Evolutionary conservation across 176 grass and related monocot species (phyloP), one percentile per base, ranked within the genome.

Genomic region (Ensete ventricosum): DNA sequence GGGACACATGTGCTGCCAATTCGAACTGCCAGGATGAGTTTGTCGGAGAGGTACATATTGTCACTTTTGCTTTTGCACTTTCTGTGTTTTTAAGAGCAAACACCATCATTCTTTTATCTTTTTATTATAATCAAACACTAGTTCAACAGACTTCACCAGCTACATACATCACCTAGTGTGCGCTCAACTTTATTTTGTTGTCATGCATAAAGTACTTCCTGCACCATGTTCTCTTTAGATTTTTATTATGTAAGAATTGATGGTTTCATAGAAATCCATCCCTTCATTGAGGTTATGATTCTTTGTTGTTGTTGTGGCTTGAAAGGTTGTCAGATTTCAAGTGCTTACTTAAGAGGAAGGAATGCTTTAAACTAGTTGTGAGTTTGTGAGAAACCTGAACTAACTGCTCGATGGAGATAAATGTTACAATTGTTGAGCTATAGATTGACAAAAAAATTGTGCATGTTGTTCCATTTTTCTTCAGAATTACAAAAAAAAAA

Each of bases 1-100:
- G 91, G 58, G 95, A 99, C 82, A 71, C 50, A 16, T 75, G 55
- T 50, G 71, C 53, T 74, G 71, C 55, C 60, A 91, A 81, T 84
- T 81, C 81, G 25, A 81, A 84, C 52, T 73, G 69, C 49, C 69
- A 73, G 52, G 53, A 23, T 74, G 68, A 71, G 52, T 71, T 71
- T 20, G 49, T 20, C n/a, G 68, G 16, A 19, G 68, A 71, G 68
- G 68, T 71, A 71, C 29, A 34, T 34, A 12, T 55, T 34, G 19
- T 57, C 9, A 6, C 6, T 74, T 9, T 5, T 43, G 34, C 34
- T 6, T 43, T 43, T 43, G 34, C 34, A 43, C 34, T 43, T 43
- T 43, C 34, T 43, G 34, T 29, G 2, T 24, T 8, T 58, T 9
- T 5, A 20, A 11, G 14, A 1, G 7, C 14, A 48, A 43, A 8